phyloP scores from a whole-genome alignment of 495 filamentous ascomycete genomes.

The Sphaerosporella brunnea region DNA sequence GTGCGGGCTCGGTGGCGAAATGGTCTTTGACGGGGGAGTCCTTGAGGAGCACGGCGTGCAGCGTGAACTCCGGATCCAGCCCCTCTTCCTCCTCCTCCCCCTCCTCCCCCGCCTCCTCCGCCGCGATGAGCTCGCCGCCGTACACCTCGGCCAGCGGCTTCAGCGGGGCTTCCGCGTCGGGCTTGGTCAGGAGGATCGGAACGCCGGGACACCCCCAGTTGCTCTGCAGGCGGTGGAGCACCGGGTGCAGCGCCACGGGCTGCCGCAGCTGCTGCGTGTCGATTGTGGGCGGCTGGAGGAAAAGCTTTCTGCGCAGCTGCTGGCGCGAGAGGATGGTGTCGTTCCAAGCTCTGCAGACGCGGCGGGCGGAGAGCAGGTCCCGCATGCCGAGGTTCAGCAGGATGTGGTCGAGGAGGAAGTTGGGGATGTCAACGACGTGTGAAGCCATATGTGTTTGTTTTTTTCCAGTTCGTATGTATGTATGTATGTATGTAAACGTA shows the following conservation, averaged over 20 bases:
- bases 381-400: background rate
- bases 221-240: background rate
- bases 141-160: background rate
- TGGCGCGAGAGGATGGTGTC: background rate
- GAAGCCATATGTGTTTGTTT: too few relatives aligned
- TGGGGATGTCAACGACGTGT: conserved; percentile 3
- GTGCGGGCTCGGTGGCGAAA: background rate
- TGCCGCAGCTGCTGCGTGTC: background rate
- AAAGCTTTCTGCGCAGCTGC: background rate
- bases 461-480: too few relatives aligned
- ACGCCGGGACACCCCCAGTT: background rate
- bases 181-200: background rate
- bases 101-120: background rate
- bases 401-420: conserved; percentile 1
- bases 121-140: background rate
- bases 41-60: background rate
- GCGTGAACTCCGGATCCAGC: background rate
- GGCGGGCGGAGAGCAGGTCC: background rate
- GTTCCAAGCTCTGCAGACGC: conserved; percentile 1
- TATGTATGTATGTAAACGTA: too few relatives aligned
- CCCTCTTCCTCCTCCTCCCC: background rate
- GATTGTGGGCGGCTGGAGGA: background rate
- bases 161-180: background rate
- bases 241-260: background rate
- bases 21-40: background rate